Percentiles rank a stretch among this genome's conserved stretches.
These are phyloP conservation scores for Fusarium burgessii DNA, from an alignment of 2,329 filamentous ascomycete species.

Conservation along the genomic window DNA sequence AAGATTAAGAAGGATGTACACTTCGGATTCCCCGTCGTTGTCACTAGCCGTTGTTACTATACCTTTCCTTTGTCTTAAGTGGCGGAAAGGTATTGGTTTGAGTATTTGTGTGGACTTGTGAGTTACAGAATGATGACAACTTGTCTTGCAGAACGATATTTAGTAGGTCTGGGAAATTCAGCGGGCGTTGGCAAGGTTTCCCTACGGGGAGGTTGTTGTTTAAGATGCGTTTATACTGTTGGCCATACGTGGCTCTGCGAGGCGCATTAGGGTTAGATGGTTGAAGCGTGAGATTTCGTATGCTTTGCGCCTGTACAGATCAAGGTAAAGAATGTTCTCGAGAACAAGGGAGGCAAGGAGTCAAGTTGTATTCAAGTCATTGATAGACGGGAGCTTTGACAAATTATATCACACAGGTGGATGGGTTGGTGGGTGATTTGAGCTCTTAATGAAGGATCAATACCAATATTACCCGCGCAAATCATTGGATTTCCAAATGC, in stretches of 20 bases:
- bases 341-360: not conserved
- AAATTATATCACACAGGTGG: constrained; percentile 1
- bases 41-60: constrained; percentile 4
- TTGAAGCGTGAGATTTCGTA: constrained; percentile 16
- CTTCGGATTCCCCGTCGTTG: not conserved
- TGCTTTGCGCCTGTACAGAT: constrained; percentile 24
- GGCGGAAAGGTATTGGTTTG: constrained; percentile 1
- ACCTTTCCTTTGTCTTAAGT: constrained; percentile 21
- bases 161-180: constrained; percentile 27
- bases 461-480: constrained; percentile 55
- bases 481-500: constrained; percentile 19
- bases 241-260: constrained; percentile 14
- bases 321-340: not conserved
- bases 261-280: constrained; percentile 36
- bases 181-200: constrained; percentile 41
- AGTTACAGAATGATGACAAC: constrained; percentile 30
- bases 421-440: not conserved
- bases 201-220: constrained; percentile 15
- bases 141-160: constrained; percentile 19
- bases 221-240: constrained; percentile 22
- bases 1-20: not conserved
- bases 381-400: constrained; percentile 14
- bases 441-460: constrained; percentile 16
- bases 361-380: not conserved
- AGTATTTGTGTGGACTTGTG: constrained; percentile 28